phyloP scores from a whole-genome alignment of 225 moss, liverwort and hornwort genomes.

The Straminergon stramineum region DNA sequence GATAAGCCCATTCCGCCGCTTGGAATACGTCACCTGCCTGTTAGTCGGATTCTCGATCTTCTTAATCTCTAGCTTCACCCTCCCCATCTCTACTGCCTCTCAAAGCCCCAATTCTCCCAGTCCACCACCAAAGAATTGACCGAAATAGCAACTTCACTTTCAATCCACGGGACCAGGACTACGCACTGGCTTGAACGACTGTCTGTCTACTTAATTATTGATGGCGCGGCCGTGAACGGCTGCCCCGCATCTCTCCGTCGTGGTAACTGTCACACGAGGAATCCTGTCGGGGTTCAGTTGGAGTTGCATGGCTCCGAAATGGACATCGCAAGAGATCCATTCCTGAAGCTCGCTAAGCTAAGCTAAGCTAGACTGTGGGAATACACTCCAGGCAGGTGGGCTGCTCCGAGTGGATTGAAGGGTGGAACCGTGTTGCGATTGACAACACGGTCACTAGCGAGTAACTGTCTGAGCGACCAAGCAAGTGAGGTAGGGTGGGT shows the following conservation, averaged over 20 bases:
- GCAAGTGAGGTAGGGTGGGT: not conserved
- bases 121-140: not conserved
- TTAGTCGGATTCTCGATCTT: constrained; percentile 54
- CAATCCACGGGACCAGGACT: not conserved
- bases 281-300: not conserved
- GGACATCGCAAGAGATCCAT: not conserved
- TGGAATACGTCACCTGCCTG: constrained; percentile 50
- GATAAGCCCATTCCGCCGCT: constrained; percentile 41
- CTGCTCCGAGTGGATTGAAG: not conserved
- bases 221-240: not conserved
- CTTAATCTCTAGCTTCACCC: constrained; percentile 54
- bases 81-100: constrained; percentile 18
- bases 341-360: not conserved
- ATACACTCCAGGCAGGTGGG: not conserved
- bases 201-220: not conserved
- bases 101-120: not conserved
- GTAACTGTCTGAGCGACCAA: not conserved
- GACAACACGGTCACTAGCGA: not conserved
- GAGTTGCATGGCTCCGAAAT: not conserved
- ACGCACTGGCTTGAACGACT: not conserved
- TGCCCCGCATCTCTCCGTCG: not conserved
- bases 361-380: not conserved
- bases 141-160: not conserved
- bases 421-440: not conserved
- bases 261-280: not conserved